Evolutionary conservation across 371 early-diverging fungal species (phyloP), one percentile per base, ranked within the genome.

Genomic region (Saksenaea oblongispora): DNA sequence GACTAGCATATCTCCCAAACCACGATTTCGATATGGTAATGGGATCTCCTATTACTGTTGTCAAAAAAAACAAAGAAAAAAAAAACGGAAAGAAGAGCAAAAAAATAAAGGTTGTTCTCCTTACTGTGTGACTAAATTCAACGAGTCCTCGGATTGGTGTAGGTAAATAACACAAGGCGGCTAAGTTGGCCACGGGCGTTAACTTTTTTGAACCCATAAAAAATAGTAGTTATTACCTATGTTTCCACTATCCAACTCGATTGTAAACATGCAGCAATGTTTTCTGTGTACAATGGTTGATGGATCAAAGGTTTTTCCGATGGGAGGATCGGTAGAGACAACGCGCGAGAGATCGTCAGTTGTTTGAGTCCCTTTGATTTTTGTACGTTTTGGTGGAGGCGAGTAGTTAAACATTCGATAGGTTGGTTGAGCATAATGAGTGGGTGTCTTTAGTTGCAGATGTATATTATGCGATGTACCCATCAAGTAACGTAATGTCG

Each of bases 81-180:
- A 31, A 7, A 31, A 31, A 31, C 2, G 31, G 31, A 31, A 31
- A 31, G 7, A 31, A 31, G 31, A 31, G 31, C 2, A 7, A 31
- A 7, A 31, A 7, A 31, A 7, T 4, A 31, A 28, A 17, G 5
- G 39, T 56, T 28, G 26, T 26, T 58, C 14, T 13, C 55, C 61
- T 64, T 66, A 71, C 71, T 14, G 71, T 71, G 34, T 71, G 71
- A 39, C 64, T 66, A 58, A 71, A 71, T 22, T 72, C 73, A 27
- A 72, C 41, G 31, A 69, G 37, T 17, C 60, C 34, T 51, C 54
- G 54, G 37, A 68, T 68, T 35, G 63, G 63, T 3, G 73, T 72
- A 18, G 73, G 73, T 34, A 72, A 58, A 47, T 72, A 72, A 26
- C 73, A 72, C 5, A 65, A 36, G 34, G 71, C 71, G 11, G 71